phyloP scores from a whole-genome alignment of 148 eudicot genomes.

The Diospyros lotus region DNA sequence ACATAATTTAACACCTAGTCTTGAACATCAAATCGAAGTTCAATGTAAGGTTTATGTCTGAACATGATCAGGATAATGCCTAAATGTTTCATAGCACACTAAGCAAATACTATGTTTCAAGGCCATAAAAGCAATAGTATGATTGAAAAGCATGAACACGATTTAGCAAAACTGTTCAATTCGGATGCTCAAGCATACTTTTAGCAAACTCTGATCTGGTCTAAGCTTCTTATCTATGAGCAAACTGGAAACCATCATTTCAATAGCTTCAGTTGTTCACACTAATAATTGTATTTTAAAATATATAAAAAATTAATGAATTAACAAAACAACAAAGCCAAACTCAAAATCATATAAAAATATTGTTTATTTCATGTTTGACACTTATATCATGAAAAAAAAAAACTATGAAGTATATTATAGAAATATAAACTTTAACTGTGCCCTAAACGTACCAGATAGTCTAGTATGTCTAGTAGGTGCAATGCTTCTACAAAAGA shows the following conservation, averaged over 20 bases:
- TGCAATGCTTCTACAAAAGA: too few relatives aligned
- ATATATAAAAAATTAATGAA: not conserved
- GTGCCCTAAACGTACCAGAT: not conserved
- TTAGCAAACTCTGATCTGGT: too few relatives aligned
- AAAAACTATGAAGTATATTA: too few relatives aligned
- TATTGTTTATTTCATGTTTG: not conserved
- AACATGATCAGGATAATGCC: not conserved
- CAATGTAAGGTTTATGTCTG: not conserved
- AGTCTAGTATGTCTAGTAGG: too few relatives aligned
- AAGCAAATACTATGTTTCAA: not conserved
- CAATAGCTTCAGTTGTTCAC: too few relatives aligned
- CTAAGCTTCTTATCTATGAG: too few relatives aligned
- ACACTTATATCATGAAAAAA: too few relatives aligned
- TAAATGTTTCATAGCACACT: too few relatives aligned
- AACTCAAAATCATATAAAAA: not conserved
- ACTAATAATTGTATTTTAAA: not conserved
- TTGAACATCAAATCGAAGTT: not conserved
- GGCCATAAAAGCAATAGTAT: not conserved
- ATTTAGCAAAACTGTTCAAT: not conserved
- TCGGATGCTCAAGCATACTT: too few relatives aligned
- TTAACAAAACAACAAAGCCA: not conserved
- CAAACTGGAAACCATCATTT: too few relatives aligned
- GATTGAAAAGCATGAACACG: not conserved
- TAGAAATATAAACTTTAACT: not conserved
- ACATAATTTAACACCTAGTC: not conserved